Conservation (phyloP, 2,329 filamentous ascomycete genomes). For the Stemphylium vesicarium region DNA sequence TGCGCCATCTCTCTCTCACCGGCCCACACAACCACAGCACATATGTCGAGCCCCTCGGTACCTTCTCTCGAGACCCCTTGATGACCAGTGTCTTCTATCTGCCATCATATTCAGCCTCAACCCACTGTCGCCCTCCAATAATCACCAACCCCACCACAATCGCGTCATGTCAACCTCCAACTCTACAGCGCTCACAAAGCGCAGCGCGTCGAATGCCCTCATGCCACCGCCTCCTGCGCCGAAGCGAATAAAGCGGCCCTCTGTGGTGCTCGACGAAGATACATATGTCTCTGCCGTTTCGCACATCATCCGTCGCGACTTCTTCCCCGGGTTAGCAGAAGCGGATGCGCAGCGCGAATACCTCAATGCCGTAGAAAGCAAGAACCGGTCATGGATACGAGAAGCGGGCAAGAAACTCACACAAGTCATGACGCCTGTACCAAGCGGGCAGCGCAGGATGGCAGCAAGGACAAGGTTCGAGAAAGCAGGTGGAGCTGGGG, state of each 20-base stretch:
- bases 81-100: background rate
- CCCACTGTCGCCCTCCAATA: background rate
- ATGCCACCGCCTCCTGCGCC: conserved; percentile 87
- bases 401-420: conserved; percentile 69
- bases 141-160: background rate
- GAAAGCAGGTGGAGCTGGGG: conserved; percentile 30
- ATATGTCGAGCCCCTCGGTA: background rate
- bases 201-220: conserved; percentile 68
- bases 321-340: conserved; percentile 90
- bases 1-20: conserved; percentile 17
- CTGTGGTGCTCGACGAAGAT: conserved; percentile 89
- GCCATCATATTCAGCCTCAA: background rate
- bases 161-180: conserved; percentile 37
- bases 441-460: conserved; percentile 51
- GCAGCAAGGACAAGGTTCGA: conserved; percentile 37
- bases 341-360: conserved; percentile 90
- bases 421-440: conserved; percentile 82
- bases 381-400: conserved; percentile 83
- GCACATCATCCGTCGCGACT: conserved; percentile 94
- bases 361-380: conserved; percentile 85
- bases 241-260: conserved; percentile 91
- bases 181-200: conserved; percentile 71
- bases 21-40: background rate
- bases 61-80: too few species aligned
- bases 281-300: conserved; percentile 89